Conservation (phyloP, 768 basidiomycete species). For the Tephrocybe sp. region DNA sequence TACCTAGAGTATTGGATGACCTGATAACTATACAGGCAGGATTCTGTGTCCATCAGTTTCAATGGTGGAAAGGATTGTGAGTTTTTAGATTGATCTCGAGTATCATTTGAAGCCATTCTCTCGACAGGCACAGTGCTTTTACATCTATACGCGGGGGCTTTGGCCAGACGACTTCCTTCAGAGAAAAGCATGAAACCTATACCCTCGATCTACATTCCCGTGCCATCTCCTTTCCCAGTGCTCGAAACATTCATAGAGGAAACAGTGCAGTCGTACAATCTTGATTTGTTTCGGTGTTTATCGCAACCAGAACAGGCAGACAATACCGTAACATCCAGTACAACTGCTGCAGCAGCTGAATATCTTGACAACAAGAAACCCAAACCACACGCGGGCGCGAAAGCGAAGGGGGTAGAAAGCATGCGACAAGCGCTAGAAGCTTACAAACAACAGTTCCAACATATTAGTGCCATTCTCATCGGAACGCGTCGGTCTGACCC, state of each 20-base stretch:
- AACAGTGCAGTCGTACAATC: conserved; percentile 59
- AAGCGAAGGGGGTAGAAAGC: conserved; percentile 58
- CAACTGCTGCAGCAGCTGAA: conserved; percentile 20
- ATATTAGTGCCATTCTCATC: conserved; percentile 80
- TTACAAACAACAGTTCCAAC: conserved; percentile 67
- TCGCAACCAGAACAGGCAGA: conserved; percentile 46
- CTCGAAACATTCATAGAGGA: conserved; percentile 84
- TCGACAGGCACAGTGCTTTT: conserved; percentile 87
- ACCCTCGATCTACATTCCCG: conserved; percentile 83
- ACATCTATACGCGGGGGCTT: conserved; percentile 78
- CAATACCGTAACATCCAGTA: conserved; percentile 40
- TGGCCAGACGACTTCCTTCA: conserved; percentile 45
- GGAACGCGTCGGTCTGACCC: conserved; percentile 91
- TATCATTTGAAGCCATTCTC: conserved; percentile 1
- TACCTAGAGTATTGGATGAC: conserved; percentile 16
- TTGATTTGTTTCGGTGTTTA: conserved; percentile 70
- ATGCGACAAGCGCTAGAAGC: conserved; percentile 79
- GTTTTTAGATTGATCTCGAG: conserved; percentile 23
- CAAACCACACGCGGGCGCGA: conserved; percentile 42
- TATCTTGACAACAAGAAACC: conserved; percentile 22
- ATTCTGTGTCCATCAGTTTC: conserved; percentile 85
- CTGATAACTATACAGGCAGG: conserved; percentile 43
- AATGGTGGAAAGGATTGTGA: conserved; percentile 99
- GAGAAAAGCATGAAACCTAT: conserved; percentile 45
- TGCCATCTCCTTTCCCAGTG: conserved; percentile 81